A percentile compares a stretch with the other conserved stretches of the same genome.
Conservation (phyloP, 2,329 filamentous ascomycete species). For the Aschersonia sp. region DNA sequence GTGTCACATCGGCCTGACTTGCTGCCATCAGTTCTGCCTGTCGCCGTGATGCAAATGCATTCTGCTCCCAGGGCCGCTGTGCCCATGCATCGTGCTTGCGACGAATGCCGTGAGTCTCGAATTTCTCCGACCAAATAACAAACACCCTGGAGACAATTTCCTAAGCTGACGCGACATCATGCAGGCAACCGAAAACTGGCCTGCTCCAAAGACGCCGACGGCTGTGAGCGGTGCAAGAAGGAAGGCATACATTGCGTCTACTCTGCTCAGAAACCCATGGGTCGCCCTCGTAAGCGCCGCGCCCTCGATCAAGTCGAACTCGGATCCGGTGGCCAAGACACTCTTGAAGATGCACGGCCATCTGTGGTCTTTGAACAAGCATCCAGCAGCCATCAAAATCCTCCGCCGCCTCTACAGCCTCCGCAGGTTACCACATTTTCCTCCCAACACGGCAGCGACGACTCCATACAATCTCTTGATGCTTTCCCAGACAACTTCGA, state of each 20-base stretch:
- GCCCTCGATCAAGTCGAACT: slow-evolving; percentile 10
- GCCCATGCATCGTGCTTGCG: slow-evolving; percentile 46
- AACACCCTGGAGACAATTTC: not conserved
- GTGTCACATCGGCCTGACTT: no score
- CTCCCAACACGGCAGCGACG: not conserved
- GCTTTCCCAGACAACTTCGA: slow-evolving; percentile 5
- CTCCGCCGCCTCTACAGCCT: no score
- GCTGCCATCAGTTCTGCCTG: not conserved
- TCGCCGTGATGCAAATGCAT: not conserved
- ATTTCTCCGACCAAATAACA: not conserved
- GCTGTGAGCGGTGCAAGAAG: slow-evolving; percentile 42
- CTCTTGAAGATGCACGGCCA: not conserved
- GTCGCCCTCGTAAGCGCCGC: slow-evolving; percentile 46
- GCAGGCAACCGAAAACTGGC: slow-evolving; percentile 49
- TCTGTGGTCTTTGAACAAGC: not conserved
- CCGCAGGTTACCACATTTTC: no score
- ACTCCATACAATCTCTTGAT: not conserved
- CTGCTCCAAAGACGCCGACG: slow-evolving; percentile 46
- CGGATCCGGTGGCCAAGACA: slow-evolving; percentile 2
- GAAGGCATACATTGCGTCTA: slow-evolving; percentile 46
- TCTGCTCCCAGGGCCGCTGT: slow-evolving; percentile 6
- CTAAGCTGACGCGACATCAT: not conserved
- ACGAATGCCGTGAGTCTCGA: slow-evolving; percentile 47
- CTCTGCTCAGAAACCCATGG: slow-evolving; percentile 53
- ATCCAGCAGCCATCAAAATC: no score